Base-by-base conservation (phyloP, 2,329 filamentous ascomycete species). In the Xylariomycetidae sp. region DNA sequence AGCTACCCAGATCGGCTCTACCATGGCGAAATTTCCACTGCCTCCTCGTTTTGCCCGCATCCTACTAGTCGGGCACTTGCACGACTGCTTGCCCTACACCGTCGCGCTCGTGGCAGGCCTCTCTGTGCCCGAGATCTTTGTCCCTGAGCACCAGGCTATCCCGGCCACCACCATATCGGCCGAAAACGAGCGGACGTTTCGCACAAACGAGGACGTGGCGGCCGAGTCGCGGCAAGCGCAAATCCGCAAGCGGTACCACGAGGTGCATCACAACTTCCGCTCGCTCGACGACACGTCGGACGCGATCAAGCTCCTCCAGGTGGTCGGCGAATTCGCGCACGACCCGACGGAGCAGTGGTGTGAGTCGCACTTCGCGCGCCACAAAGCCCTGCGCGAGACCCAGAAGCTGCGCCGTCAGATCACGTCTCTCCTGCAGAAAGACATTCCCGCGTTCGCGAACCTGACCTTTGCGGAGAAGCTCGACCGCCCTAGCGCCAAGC, bases 41-140 rank as follows among this genome's bases (percentile, higher is more conserved):
- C 88, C 87, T 17, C 94, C 92, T 13, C 79, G 92, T 2, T 95
- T 94, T 54, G 82, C 89, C 6, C 86, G 90, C 34, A 97, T 97
- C 61, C 67, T 98, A n/a, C 70, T 94, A 7, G 81, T 95, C 30
- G 90, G 89, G 1, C 80, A 94, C 52, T 72, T 85, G 16, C 83
- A 94, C 53, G 78, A 81, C 38, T 89, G 92, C 42, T 71, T 94
- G 31, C 82, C 83, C 0, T 90, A 94, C 53, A 86, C 88, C 4
- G 83, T 97, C 39, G 87, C 88, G 3, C 67, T 97, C 9, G 89
- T 98, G 3, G 85, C 92, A 1, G 87, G 85, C 2, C 67, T 98
- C 4, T 94, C 90, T 1, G 87, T 90, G 0, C 83, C 86, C 0
- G 90, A 97, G 49, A 64, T 97, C 3, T 95, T 94, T 56, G 70